Base-by-base conservation (phyloP, 2,329 filamentous ascomycete genomes). In the Zarea fungicola region DNA sequence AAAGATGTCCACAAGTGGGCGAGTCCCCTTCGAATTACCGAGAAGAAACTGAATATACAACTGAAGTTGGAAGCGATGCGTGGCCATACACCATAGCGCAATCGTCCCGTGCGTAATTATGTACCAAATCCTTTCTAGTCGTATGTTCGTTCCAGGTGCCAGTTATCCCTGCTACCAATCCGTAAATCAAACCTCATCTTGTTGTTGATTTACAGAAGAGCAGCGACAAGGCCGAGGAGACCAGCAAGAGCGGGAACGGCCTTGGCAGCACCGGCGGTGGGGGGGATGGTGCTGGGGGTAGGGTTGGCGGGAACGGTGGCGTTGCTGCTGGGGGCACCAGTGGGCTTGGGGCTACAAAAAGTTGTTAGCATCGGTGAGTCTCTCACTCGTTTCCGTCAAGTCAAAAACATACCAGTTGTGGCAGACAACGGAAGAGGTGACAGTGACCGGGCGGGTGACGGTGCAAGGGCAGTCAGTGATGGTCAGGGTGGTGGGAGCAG, bases 401-500 rank as follows among this genome's bases (percentile, higher is more conserved):
- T 5, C 6, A 25, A 19, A 35, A 44, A 58, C 70, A 62, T 71
- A 78, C 75, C 76, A 80, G 68, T 68, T 70, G 64, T 70, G 60
- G 77, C 77, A 81, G 65, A 69, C 58, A 39, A 80, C 76, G 39
- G 69, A 65, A 54, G 73, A 71, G 64, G 72, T 70, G 65, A 70
- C 74, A 63, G 69, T 68, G 58, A 82, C 70, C 48, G 80, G 77
- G 72, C 75, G 77, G 71, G 73, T 76, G 69, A 81, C 62, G 63
- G 80, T 87, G 82, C 82, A 86, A 59, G 83, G 79, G 77, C 84
- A 85, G 76, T 84, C 74, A 60, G 80, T 80, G 75, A 87, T 79
- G 72, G 83, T 87, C 67, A 86, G 68, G 65, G 81, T 84, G 65
- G 81, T 84, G 64, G 83, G 69, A 78, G 81, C 72, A 56, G 82